Evolutionary conservation across 768 basidiomycete genomes (phyloP).

Genomic region (Agaricus subrufescens): DNA sequence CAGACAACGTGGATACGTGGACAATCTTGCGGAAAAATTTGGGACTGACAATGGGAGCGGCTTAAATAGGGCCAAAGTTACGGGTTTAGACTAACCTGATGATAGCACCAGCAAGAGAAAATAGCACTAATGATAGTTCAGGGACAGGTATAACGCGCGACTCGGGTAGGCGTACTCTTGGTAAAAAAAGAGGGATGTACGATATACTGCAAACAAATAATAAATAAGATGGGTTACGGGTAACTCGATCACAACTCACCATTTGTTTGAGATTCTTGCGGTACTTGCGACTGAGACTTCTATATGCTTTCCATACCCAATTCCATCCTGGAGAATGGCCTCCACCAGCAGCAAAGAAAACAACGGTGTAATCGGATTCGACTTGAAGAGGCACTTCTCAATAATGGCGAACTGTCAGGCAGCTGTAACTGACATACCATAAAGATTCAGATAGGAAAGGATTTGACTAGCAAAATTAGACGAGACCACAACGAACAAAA

Average conservation of each 20-base stretch:
- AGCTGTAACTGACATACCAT: slow-evolving; percentile 42
- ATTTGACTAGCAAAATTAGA: slow-evolving; percentile 49
- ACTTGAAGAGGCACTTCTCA: slow-evolving; percentile 37
- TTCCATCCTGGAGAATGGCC: slow-evolving; percentile 76
- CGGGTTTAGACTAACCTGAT: slow-evolving; percentile 55
- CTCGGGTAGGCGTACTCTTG: slow-evolving; percentile 54
- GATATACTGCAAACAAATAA: slow-evolving; percentile 53
- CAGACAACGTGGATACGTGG: slow-evolving; percentile 74
- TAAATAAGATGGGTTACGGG: background rate
- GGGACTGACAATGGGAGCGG: slow-evolving; percentile 43
- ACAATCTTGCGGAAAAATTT: slow-evolving; percentile 86
- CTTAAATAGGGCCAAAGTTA: background rate
- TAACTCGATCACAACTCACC: slow-evolving; percentile 34
- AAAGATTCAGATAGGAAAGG: slow-evolving; percentile 74
- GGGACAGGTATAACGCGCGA: background rate
- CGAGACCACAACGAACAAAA: background rate
- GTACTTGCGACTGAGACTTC: slow-evolving; percentile 76
- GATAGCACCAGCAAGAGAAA: slow-evolving; percentile 82
- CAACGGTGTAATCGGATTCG: slow-evolving; percentile 84
- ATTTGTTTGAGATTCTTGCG: slow-evolving; percentile 84
- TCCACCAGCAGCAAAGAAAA: slow-evolving; percentile 82
- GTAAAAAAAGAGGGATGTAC: slow-evolving; percentile 87
- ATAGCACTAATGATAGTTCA: slow-evolving; percentile 56
- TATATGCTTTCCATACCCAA: slow-evolving; percentile 90
- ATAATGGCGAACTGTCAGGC: background rate